Conservation (phyloP, 2,329 filamentous ascomycete species). For the Talaromyces sp. region DNA sequence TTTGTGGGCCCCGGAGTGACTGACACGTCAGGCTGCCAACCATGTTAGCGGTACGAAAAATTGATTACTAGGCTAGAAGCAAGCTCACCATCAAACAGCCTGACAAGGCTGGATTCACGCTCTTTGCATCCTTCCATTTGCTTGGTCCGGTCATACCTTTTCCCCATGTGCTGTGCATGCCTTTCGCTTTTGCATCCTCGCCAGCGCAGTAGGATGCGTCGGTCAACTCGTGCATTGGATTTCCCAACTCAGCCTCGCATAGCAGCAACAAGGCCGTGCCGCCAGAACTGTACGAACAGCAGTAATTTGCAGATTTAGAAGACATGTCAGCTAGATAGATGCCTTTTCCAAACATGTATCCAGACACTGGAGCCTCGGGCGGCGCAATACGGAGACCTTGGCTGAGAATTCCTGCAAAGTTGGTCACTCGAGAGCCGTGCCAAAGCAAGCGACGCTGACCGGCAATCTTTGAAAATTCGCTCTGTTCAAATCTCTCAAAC, state of each 20-base stretch:
- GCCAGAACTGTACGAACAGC: slow-evolving; percentile 56
- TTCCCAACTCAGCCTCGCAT: slow-evolving; percentile 77
- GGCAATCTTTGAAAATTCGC: slow-evolving; percentile 47
- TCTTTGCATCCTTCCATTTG: slow-evolving; percentile 70
- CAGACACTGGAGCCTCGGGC: slow-evolving; percentile 65
- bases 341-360: slow-evolving; percentile 88
- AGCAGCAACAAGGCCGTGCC: slow-evolving; percentile 70
- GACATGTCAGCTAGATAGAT: slow-evolving; percentile 85
- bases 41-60: not conserved
- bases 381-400: slow-evolving; percentile 89
- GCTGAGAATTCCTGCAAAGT: slow-evolving; percentile 80
- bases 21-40: slow-evolving; percentile 23
- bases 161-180: slow-evolving; percentile 65
- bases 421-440: slow-evolving; percentile 80
- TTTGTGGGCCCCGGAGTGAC: not conserved
- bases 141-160: slow-evolving; percentile 60
- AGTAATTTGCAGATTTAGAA: slow-evolving; percentile 78
- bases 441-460: slow-evolving; percentile 70
- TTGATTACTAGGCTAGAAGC: not conserved
- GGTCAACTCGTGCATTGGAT: slow-evolving; percentile 64
- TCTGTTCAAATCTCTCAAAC: slow-evolving; percentile 60
- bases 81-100: slow-evolving; percentile 59
- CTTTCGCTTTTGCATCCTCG: slow-evolving; percentile 54
- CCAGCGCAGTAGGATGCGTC: slow-evolving; percentile 58
- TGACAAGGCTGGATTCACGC: slow-evolving; percentile 58